Evolutionary conservation across 176 grass and related monocot genomes (phyloP).

Genomic region (Zoysia japonica): DNA sequence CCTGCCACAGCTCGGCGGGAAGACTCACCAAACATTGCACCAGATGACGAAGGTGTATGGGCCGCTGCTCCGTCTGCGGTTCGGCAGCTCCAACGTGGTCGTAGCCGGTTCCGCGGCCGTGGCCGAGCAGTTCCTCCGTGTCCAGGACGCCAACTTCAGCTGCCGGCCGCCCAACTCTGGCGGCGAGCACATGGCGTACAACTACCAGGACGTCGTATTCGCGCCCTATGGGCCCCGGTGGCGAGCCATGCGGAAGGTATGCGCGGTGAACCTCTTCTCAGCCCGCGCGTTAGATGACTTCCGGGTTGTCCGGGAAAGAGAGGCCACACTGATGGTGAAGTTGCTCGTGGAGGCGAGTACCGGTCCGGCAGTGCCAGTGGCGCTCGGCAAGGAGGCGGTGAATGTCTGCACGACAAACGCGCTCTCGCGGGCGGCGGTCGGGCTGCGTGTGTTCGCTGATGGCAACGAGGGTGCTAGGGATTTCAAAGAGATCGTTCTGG

Average conservation of each 20-base stretch:
- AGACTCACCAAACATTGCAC: slow-evolving; percentile 67
- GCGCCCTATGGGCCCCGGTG: slow-evolving; percentile 70
- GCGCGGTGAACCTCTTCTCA: slow-evolving; percentile 66
- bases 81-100: slow-evolving; percentile 57
- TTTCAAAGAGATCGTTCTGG: slow-evolving; percentile 66
- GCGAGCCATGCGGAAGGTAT: slow-evolving; percentile 67
- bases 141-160: slow-evolving; percentile 69
- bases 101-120: slow-evolving; percentile 51
- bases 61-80: slow-evolving; percentile 57
- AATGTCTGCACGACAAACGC: slow-evolving; percentile 74
- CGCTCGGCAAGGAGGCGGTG: slow-evolving; percentile 40
- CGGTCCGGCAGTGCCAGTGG: background rate
- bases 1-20: slow-evolving; percentile 69
- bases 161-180: slow-evolving; percentile 66
- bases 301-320: slow-evolving; percentile 39
- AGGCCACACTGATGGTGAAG: slow-evolving; percentile 54
- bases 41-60: slow-evolving; percentile 54
- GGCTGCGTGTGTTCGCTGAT: slow-evolving; percentile 52
- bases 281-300: slow-evolving; percentile 57
- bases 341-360: slow-evolving; percentile 1
- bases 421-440: slow-evolving; percentile 54
- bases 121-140: slow-evolving; percentile 63
- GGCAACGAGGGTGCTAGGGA: slow-evolving; percentile 27
- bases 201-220: slow-evolving; percentile 84
- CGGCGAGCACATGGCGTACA: slow-evolving; percentile 73